These are phyloP conservation scores for Aspergillus piperis DNA, from an alignment of 2,329 filamentous ascomycete species.

Conservation along the genomic window DNA sequence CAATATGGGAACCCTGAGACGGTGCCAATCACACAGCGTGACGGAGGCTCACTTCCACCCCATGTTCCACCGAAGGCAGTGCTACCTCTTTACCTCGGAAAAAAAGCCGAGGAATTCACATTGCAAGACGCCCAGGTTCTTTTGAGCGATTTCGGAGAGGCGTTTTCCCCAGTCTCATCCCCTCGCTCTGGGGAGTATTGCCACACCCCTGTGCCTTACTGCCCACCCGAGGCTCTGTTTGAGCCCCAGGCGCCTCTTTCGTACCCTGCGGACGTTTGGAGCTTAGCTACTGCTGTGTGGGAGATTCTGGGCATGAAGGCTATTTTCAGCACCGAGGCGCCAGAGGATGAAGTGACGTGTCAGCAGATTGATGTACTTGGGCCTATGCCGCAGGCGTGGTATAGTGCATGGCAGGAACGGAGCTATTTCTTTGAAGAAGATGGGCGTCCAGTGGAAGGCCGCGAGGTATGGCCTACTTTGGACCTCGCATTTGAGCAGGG, in stretches of 20 bases:
- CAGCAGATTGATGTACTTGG: slow-evolving; percentile 22
- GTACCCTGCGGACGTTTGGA: slow-evolving; percentile 42
- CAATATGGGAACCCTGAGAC: slow-evolving; percentile 33
- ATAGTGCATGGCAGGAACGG: slow-evolving; percentile 19
- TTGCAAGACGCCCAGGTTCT: slow-evolving; percentile 31
- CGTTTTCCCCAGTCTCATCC: slow-evolving; percentile 17
- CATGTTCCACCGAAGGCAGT: slow-evolving; percentile 32
- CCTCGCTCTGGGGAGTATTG: slow-evolving; percentile 23
- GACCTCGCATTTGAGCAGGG: slow-evolving; percentile 21
- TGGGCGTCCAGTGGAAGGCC: slow-evolving; percentile 14
- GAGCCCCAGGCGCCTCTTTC: slow-evolving; percentile 27
- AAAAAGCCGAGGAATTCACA: slow-evolving; percentile 28
- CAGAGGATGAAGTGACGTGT: slow-evolving; percentile 16
- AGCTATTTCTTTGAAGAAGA: slow-evolving; percentile 18
- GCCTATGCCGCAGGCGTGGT: slow-evolving; percentile 23
- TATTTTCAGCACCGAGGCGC: slow-evolving; percentile 15
- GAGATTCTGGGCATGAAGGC: slow-evolving; percentile 23
- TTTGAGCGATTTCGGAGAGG: slow-evolving; percentile 33
- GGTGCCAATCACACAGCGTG: slow-evolving; percentile 25
- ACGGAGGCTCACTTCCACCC: slow-evolving; percentile 26
- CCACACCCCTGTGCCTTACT: slow-evolving; percentile 20
- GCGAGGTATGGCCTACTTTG: slow-evolving; percentile 20
- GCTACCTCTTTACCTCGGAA: slow-evolving; percentile 29
- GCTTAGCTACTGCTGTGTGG: slow-evolving; percentile 39
- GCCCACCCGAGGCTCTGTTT: slow-evolving; percentile 17